A percentile compares a stretch with the other conserved stretches of the same genome.
phyloP scores from a whole-genome alignment of 331 rosid genomes.

The Cydonia oblonga region DNA sequence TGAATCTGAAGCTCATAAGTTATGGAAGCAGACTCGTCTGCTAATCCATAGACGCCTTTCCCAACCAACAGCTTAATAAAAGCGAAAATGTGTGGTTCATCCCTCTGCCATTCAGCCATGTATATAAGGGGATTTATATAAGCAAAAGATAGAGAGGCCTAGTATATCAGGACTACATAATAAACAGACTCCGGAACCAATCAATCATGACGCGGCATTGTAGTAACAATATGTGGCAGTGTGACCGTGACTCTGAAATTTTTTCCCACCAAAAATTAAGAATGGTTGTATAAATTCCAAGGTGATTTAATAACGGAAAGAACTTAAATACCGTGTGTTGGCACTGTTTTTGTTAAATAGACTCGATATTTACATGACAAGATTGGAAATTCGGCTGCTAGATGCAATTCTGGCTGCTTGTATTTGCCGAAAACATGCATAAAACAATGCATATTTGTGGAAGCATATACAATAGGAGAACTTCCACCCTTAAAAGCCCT shows the following conservation, averaged over 20 bases:
- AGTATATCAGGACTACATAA: background rate
- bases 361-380: background rate
- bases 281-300: background rate
- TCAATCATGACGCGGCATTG: background rate
- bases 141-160: background rate
- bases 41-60: slow-evolving; percentile 47
- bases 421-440: background rate
- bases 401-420: background rate
- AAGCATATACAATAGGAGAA: background rate
- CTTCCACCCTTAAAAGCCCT: no score
- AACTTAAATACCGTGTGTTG: background rate
- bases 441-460: background rate
- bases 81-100: background rate
- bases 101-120: background rate
- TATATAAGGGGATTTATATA: slow-evolving; percentile 8
- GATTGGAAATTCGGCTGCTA: background rate
- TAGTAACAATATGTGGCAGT: no score
- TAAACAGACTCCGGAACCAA: background rate
- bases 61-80: slow-evolving; percentile 25
- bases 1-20: slow-evolving; percentile 60
- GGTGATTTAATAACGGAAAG: background rate
- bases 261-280: no score
- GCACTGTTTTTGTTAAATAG: background rate
- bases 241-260: background rate
- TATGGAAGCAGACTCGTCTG: slow-evolving; percentile 61